Base-by-base conservation (phyloP, 495 filamentous ascomycete species). In the Aspergillus biplanus region DNA sequence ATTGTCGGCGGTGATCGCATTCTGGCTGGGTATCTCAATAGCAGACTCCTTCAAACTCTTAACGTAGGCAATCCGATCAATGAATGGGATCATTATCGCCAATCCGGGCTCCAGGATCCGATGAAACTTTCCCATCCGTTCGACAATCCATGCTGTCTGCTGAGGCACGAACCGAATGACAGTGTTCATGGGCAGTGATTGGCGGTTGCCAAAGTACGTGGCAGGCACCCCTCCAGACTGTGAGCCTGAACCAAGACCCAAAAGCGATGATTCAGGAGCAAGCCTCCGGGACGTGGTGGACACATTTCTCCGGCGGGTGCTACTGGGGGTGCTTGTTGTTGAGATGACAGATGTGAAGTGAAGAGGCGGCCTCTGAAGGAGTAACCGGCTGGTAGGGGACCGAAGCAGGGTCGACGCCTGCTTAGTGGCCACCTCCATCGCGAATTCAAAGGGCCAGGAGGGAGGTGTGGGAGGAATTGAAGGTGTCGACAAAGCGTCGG, bases 121-220 rank as follows among this genome's bases (percentile, higher is more conserved):
- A 78, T 92, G 86, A 81, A 95, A 99, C 73, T 93, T 94, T 53
- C 95, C 95, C 95, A 99, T 99, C 64, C 95, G 92, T 80, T 99
- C 96, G 44, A 99, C 95, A 62, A 99, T 92, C 96, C 96, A 99
- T 80, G 95, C 96, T 59, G 94, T 97, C 80, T 98, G 95, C 76
- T 99, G 96, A 9, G 96, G 95, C 33, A 99, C 96, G 80, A 99
- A 99, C 59, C 93, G 92, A 65, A 99, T 84, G 67, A 99, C 83
- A 31, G 96, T 98, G 79, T 98, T 99, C 59, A 93, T 89, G 27
- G 95, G 95, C 32, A 97, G 81, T 15, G 83, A 74, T 52, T 82
- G 75, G 39, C 84, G 83, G 68, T 84, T 85, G 65, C 88, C 84
- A 73, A 89, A 90, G 64, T 83, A 82, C 4, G 76, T 77, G 7